Base-by-base conservation (phyloP, 1,139 yeast genomes). In the Meyerozyma athensensis region DNA sequence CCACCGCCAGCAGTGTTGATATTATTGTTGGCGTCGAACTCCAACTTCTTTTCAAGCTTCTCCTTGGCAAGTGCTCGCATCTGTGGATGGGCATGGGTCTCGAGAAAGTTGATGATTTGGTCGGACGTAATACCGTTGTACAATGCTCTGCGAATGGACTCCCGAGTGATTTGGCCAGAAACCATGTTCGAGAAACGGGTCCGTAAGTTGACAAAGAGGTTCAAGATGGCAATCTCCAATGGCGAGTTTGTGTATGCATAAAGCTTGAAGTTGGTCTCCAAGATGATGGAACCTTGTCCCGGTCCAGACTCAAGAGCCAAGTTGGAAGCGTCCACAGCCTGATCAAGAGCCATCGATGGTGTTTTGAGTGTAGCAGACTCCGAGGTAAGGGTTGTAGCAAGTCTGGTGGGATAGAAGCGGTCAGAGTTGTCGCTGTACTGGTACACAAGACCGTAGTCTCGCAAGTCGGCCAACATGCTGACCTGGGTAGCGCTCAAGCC, bases 241-340 rank as follows among this genome's bases (percentile, higher is more conserved):
- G 98, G 97, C 1, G 97, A 89, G 44, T 87, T 85, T 2, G 98
- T 90, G 56, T 92, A 92, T 30, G 98, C 95, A 53, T 92, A 92
- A 4, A 94, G 54, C 52, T 94, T 85, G 68, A 87, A 92, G 59
- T 92, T 92, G 0, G 99, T 92, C 58, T 92, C 99, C 32, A 94
- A 72, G 43, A 92, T 86, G 41, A 92, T 72, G 19, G 94, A 79
- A 1, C 96, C 95, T 28, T 65, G 61, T 30, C 52, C 50, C 9
- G 61, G 47, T 1, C 52, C 44, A 17, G 57, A 37, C 35, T 58
- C 50, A 14, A 43, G 36, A 34, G 49, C 36, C 38, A 41, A 36
- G 33, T 50, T 52, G 0, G 70, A 58, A 4, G 65, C 61, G 21
- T 67, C 68, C 34, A 80, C 62, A 3, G 81, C 81, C 46, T 78